Evolutionary conservation across 1,139 yeast genomes (phyloP).

Genomic region (Saccharomyces uvarum): DNA sequence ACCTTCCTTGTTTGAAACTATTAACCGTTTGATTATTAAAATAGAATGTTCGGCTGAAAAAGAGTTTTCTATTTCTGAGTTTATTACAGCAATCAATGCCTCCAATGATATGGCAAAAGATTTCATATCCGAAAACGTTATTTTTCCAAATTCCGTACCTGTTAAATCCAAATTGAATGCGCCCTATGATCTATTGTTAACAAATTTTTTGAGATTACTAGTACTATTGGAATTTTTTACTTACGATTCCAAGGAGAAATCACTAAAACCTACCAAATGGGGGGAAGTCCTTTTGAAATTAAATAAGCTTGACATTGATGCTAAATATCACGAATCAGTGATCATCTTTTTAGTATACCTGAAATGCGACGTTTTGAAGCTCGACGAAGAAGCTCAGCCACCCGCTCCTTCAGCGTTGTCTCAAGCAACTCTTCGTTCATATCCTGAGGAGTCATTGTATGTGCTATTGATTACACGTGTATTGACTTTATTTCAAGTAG

Average conservation of each 20-base stretch:
- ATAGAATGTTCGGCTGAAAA: conserved; percentile 19
- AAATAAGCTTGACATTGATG: conserved; percentile 30
- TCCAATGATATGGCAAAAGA: conserved; percentile 23
- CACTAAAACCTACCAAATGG: conserved; percentile 43
- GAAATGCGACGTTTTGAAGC: conserved; percentile 35
- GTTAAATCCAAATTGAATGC: conserved; percentile 33
- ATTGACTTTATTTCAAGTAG: conserved; percentile 47
- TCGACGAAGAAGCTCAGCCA: conserved; percentile 32
- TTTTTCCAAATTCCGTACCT: conserved; percentile 31
- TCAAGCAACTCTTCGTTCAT: conserved; percentile 29
- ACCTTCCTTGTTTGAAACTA: conserved; percentile 40
- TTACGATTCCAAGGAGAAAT: conserved; percentile 31
- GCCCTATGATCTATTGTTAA: conserved; percentile 50
- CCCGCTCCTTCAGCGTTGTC: conserved; percentile 29
- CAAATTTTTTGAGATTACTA: conserved; percentile 53
- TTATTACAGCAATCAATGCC: conserved; percentile 22
- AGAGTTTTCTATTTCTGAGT: conserved; percentile 24
- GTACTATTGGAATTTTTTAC: conserved; percentile 51
- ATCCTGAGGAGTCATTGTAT: conserved; percentile 32
- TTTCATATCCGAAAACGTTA: conserved; percentile 36
- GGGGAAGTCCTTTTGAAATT: conserved; percentile 45
- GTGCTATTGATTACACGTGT: conserved; percentile 51
- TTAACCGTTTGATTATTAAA: conserved; percentile 36
- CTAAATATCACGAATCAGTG: conserved; percentile 33
- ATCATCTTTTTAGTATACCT: conserved; percentile 43